phyloP scores from a whole-genome alignment of 257 asterid species.

The Anisodus tanguticus region DNA sequence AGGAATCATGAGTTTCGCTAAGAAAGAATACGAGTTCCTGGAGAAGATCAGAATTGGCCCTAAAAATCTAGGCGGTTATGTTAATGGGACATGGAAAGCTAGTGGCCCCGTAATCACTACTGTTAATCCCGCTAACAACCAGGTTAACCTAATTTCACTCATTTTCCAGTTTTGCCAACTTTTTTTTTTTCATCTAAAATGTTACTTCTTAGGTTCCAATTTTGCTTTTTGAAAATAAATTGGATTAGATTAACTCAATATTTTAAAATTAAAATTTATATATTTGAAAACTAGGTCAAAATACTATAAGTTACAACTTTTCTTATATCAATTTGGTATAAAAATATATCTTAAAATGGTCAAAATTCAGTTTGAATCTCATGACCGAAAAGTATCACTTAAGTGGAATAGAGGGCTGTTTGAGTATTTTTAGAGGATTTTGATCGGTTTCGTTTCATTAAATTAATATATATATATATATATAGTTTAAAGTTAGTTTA shows the following conservation, averaged over 20 bases:
- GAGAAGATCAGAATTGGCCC: slow-evolving; percentile 84
- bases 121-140: slow-evolving; percentile 77
- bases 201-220: too few relatives aligned
- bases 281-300: too few relatives aligned
- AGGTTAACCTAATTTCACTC: slow-evolving; percentile 43
- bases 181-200: not conserved
- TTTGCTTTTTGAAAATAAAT: too few relatives aligned
- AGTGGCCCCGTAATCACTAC: slow-evolving; percentile 68
- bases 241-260: too few relatives aligned
- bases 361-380: too few relatives aligned
- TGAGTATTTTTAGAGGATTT: not conserved
- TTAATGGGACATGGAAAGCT: slow-evolving; percentile 85
- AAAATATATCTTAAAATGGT: too few relatives aligned
- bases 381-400: too few relatives aligned
- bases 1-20: slow-evolving; percentile 63
- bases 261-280: too few relatives aligned
- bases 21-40: slow-evolving; percentile 73
- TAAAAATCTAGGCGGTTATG: slow-evolving; percentile 63
- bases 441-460: not conserved
- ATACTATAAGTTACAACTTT: too few relatives aligned
- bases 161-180: not conserved
- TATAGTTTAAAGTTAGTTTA: not conserved
- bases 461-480: not conserved
- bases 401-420: not conserved
- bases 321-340: too few relatives aligned